These are phyloP conservation scores for Irpex rosettiformis DNA, from an alignment of 1,284 basidiomycete genomes.

Conservation along the genomic window DNA sequence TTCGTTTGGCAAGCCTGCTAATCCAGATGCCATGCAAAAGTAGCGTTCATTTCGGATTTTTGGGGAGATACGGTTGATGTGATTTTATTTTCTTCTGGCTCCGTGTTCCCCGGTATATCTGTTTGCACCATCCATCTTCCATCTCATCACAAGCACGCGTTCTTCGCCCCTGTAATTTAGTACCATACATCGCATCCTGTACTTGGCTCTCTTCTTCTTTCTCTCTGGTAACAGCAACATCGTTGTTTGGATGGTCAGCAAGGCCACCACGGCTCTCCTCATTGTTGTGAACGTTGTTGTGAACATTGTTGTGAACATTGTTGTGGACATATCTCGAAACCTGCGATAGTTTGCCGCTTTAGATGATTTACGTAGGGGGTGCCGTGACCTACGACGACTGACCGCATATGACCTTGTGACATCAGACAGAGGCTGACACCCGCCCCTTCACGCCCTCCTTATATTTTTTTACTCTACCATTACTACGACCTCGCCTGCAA, in stretches of 20 bases:
- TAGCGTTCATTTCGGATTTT: constrained; percentile 2
- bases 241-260: background rate
- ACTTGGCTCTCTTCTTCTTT: background rate
- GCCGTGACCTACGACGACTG: background rate
- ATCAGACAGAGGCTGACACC: constrained; percentile 1
- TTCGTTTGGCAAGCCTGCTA: constrained; percentile 25
- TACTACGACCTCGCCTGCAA: background rate
- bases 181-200: constrained; percentile 2
- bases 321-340: background rate
- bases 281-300: background rate
- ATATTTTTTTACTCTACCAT: background rate
- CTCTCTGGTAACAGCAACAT: background rate
- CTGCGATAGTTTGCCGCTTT: no score
- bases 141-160: background rate
- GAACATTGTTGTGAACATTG: background rate
- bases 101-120: background rate
- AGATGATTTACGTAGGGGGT: background rate
- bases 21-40: constrained; percentile 12
- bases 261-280: background rate
- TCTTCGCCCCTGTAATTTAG: constrained; percentile 1
- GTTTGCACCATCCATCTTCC: background rate
- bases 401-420: background rate
- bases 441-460: background rate
- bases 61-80: background rate
- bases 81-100: background rate